Conservation (phyloP, 192 early-diverging fungal genomes). For the Mortierella alpina region DNA sequence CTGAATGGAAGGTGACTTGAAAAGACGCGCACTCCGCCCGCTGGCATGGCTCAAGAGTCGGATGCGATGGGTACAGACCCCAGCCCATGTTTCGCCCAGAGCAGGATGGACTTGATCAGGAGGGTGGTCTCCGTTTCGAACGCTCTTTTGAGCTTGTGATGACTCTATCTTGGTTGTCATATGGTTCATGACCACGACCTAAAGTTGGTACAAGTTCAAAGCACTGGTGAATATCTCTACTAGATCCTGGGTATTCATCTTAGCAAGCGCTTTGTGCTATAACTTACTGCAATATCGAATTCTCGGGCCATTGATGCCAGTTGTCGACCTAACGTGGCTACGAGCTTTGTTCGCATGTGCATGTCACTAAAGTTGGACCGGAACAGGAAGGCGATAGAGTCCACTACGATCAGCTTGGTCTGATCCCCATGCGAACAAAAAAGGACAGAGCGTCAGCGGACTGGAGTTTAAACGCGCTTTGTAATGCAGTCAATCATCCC, state of each 20-base stretch:
- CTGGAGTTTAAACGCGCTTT: background rate
- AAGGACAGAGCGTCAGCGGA: background rate
- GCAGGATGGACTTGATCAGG: constrained; percentile 19
- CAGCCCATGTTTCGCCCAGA: constrained; percentile 49
- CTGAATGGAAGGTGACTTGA: constrained; percentile 37
- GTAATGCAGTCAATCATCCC: background rate
- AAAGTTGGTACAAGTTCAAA: background rate
- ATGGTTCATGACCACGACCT: constrained; percentile 53
- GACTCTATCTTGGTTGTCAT: constrained; percentile 47
- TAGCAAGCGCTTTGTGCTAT: background rate
- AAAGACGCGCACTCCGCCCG: constrained; percentile 30
- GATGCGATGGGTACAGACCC: constrained; percentile 37
- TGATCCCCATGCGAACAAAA: background rate
- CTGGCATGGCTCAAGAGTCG: constrained; percentile 3
- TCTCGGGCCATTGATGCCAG: constrained; percentile 15
- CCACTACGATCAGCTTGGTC: constrained; percentile 41
- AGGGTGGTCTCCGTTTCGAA: background rate
- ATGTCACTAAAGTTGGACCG: constrained; percentile 46
- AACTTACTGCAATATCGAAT: constrained; percentile 30
- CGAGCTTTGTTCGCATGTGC: constrained; percentile 32
- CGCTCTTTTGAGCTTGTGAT: background rate
- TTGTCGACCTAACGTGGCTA: constrained; percentile 23
- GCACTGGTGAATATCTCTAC: background rate
- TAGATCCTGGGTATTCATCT: background rate
- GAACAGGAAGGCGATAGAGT: constrained; percentile 39